Evolutionary conservation across 441 rosid species (phyloP), one percentile per base, ranked within the genome.

Genomic region (Gossypium davidsonii): DNA sequence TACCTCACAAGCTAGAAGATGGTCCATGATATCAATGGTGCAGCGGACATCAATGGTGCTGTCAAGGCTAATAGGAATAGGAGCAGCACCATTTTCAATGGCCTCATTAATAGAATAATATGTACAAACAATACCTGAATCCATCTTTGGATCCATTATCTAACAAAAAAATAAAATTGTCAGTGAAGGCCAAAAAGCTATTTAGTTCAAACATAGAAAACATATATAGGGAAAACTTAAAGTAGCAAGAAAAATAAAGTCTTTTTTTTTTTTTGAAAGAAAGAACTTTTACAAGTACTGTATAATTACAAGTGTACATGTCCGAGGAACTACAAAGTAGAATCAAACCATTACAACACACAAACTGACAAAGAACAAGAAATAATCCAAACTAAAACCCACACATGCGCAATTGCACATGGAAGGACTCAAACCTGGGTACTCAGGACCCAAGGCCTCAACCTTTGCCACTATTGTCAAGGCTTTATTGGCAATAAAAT

Each of bases 111-210:
- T 79, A 51, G 99, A 91, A 83, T 81, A 88, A 76, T 90, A 93
- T 71, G 83, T 83, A 83, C 84, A 79, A 52, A 95, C 85, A 78
- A 95, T 91, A 68, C 98, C 98, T 0, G 99, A 91, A 82, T 93
- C 98, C 99, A 95, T 95, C 86, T 95, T 95, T 37, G 98, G 99
- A 85, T 95, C 98, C 99, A 95, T 95, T 71, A 95, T 95, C 99
- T 95, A 82, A 48, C 31, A 73, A 59, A 76, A 72, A 76, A 28
- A n/a, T n/a, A 72, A 12, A 60, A 15, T 23, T 14, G 15, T 61
- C 20, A 64, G 53, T 46, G 15, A 49, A 21, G 34, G 17, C 48
- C 53, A 71, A 72, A 55, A 42, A 21, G 65, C 20, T 31, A 67
- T 70, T 60, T 60, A 42, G 53, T 77, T 67, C 44, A 7, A 70